phyloP scores from a whole-genome alignment of 225 moss, liverwort and hornwort species.

The Neckera pumila region DNA sequence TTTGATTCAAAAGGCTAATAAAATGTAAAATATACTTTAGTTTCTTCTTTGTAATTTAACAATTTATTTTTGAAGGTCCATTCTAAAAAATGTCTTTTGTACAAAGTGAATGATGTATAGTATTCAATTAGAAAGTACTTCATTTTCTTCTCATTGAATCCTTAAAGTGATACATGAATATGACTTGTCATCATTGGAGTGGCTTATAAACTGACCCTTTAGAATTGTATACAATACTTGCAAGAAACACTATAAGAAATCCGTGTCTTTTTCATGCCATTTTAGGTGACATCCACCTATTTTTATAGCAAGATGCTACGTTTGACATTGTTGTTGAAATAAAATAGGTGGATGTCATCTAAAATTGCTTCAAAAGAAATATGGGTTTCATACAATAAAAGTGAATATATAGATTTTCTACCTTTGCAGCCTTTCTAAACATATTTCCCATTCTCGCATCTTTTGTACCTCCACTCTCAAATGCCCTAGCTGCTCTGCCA shows the following conservation, averaged over 20 bases:
- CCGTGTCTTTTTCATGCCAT: fast-evolving
- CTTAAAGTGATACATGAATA: background rate
- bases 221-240: background rate
- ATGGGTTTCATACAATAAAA: fast-evolving
- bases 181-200: background rate
- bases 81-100: too few relatives aligned
- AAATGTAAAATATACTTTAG: fast-evolving
- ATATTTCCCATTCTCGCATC: constrained; percentile 50
- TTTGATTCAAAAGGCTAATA: background rate
- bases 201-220: too few relatives aligned
- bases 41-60: background rate
- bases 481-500: constrained; percentile 15
- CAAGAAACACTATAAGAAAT: fast-evolving
- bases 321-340: background rate
- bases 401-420: background rate
- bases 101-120: background rate
- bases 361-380: background rate
- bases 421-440: constrained; percentile 79
- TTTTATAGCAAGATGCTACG: background rate
- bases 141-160: background rate
- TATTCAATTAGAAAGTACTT: background rate
- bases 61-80: background rate
- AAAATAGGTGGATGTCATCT: background rate
- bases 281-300: fast-evolving
- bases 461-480: constrained; percentile 31